phyloP scores from a whole-genome alignment of 2,329 filamentous ascomycete genomes.

The Calonectria hongkongensis region DNA sequence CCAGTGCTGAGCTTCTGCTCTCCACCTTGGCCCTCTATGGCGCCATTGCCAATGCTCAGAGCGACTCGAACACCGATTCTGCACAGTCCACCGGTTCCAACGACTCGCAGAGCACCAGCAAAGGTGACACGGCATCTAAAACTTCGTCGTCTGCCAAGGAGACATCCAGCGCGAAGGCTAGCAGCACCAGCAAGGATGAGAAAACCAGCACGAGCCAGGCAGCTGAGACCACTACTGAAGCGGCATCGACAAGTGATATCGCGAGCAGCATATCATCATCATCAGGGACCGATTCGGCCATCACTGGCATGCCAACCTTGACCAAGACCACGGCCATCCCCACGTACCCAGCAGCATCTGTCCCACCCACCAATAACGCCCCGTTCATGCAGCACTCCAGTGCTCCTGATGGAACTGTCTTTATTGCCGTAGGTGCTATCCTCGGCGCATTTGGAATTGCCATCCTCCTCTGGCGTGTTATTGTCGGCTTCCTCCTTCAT shows the following conservation, averaged over 20 bases:
- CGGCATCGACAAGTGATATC: conserved; percentile 42
- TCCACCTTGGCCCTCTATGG: conserved; percentile 56
- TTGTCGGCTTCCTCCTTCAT: conserved; percentile 93
- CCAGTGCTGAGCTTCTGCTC: conserved; percentile 53
- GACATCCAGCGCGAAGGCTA: conserved; percentile 37
- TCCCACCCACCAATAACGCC: conserved; percentile 89
- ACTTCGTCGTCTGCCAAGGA: conserved; percentile 43
- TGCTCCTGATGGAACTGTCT: conserved; percentile 93
- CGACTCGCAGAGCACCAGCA: conserved; percentile 20
- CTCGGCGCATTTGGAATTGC: conserved; percentile 88
- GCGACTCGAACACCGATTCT: conserved; percentile 45
- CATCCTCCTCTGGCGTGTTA: conserved; percentile 90
- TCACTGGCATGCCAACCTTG: conserved; percentile 65
- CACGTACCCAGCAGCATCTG: conserved; percentile 81
- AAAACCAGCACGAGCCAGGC: conserved; percentile 42
- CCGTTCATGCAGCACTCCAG: conserved; percentile 94
- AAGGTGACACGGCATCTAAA: conserved; percentile 24
- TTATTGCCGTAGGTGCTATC: conserved; percentile 93
- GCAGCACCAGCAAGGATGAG: conserved; percentile 32
- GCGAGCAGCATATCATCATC: conserved; percentile 42
- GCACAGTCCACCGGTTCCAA: conserved; percentile 38
- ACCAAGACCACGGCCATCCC: conserved; percentile 63
- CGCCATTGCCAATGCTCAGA: conserved; percentile 58
- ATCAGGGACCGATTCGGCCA: conserved; percentile 47
- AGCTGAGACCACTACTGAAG: conserved; percentile 36